A percentile compares a stretch with the other conserved stretches of the same genome.
These are phyloP conservation scores for Closterium sp. DNA, from an alignment of 139 green algal species.

Conservation along the genomic window DNA sequence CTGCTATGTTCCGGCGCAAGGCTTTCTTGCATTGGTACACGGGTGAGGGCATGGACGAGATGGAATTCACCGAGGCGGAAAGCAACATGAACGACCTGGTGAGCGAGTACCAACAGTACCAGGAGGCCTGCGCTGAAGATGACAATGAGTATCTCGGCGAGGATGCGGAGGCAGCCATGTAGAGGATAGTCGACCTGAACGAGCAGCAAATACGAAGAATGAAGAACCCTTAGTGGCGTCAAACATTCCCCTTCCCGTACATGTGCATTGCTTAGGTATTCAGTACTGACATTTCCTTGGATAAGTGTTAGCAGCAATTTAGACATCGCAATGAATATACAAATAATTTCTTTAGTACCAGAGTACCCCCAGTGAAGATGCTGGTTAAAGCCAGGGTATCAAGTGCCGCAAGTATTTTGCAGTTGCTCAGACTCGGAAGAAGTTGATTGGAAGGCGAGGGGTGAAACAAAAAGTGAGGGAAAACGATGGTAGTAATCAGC, in stretches of 20 bases:
- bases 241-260: background rate
- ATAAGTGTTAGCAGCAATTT: too few relatives aligned
- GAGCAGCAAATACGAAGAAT: background rate
- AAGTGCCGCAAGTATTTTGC: too few relatives aligned
- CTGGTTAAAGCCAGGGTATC: too few relatives aligned
- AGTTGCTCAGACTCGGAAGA: too few relatives aligned
- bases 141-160: constrained; percentile 25
- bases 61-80: constrained; percentile 99
- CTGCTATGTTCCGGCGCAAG: constrained; percentile 98
- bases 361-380: too few relatives aligned
- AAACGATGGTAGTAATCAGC: too few relatives aligned
- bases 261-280: background rate
- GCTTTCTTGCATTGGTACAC: constrained; percentile 99
- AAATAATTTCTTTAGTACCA: too few relatives aligned
- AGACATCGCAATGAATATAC: too few relatives aligned
- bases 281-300: background rate
- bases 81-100: constrained; percentile 98
- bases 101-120: constrained; percentile 98
- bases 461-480: too few relatives aligned
- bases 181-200: background rate
- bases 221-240: background rate
- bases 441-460: too few relatives aligned
- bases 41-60: constrained; percentile 99
- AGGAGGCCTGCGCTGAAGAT: constrained; percentile 87
- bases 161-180: constrained; percentile 13